Percentiles rank a stretch among this genome's conserved stretches.
Evolutionary conservation across 1,284 basidiomycete genomes (phyloP).

Genomic region (Tetrapyrgos nigripes): DNA sequence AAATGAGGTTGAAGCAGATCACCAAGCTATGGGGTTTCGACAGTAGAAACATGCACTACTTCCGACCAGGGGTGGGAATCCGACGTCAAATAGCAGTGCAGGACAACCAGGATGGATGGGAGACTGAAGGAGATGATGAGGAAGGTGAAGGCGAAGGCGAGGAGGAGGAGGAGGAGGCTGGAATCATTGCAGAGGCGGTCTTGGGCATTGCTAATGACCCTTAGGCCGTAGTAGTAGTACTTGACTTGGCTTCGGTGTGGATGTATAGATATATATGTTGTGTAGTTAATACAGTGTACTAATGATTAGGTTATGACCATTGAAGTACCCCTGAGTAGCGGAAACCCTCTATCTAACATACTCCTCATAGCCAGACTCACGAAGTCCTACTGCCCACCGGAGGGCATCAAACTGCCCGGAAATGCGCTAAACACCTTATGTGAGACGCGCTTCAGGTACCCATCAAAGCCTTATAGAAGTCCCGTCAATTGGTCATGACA

Average conservation of each 20-base stretch:
- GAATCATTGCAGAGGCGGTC: not conserved
- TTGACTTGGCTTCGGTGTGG: too few species aligned
- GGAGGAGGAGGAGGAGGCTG: not conserved
- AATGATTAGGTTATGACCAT: too few species aligned
- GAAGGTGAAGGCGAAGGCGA: not conserved
- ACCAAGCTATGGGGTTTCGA: conserved; percentile 6
- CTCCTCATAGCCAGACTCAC: not conserved
- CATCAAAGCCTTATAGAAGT: not conserved
- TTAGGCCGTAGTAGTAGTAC: not conserved
- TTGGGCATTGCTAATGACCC: conserved; percentile 1
- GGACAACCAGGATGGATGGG: not conserved
- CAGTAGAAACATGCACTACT: not conserved
- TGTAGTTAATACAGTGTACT: too few species aligned
- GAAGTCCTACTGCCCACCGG: not conserved
- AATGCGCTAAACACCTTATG: not conserved
- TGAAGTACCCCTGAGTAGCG: too few species aligned
- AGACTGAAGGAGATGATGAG: not conserved
- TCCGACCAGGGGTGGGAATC: not conserved
- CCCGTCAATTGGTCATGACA: not conserved
- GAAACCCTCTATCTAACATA: not conserved
- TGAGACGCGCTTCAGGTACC: not conserved
- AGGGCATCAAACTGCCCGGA: conserved; percentile 2
- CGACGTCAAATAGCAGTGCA: not conserved
- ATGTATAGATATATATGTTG: too few species aligned
- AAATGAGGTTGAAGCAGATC: not conserved